phyloP scores from a whole-genome alignment of 768 basidiomycete species.

The Leccinum longicurvipes region DNA sequence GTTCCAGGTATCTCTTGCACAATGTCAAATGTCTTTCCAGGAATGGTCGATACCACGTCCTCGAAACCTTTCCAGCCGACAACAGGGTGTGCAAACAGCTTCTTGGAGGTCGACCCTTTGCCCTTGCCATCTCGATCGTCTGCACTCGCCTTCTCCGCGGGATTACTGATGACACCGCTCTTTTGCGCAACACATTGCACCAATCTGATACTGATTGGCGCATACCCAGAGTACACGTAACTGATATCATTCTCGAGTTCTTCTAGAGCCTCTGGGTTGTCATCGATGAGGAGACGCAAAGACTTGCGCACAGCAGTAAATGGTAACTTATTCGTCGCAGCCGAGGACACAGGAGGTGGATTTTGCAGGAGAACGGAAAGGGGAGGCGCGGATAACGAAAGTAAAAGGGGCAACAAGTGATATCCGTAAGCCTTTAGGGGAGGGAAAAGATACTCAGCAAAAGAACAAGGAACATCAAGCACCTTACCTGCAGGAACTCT shows the following conservation, averaged over 20 bases:
- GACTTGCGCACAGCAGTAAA: conserved; percentile 75
- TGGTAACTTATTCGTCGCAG: conserved; percentile 58
- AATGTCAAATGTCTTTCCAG: conserved; percentile 85
- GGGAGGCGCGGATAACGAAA: conserved; percentile 62
- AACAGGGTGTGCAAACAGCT: conserved; percentile 85
- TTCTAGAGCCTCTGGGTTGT: conserved; percentile 68
- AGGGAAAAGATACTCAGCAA: conserved; percentile 19
- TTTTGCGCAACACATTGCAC: conserved; percentile 94
- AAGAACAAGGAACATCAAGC: not conserved
- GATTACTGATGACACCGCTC: conserved; percentile 82
- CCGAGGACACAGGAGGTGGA: conserved; percentile 55
- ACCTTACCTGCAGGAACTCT: conserved; percentile 77
- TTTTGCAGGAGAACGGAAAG: conserved; percentile 65
- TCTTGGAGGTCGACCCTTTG: conserved; percentile 39
- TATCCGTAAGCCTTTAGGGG: conserved; percentile 67
- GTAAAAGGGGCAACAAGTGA: conserved; percentile 62
- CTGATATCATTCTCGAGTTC: conserved; percentile 92
- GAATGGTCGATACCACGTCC: conserved; percentile 76
- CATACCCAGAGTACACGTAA: conserved; percentile 96
- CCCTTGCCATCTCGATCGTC: conserved; percentile 39
- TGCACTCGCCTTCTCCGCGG: conserved; percentile 49
- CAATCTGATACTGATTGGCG: conserved; percentile 86
- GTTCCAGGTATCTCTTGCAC: conserved; percentile 41
- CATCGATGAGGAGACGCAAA: conserved; percentile 89
- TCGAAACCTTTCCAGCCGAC: conserved; percentile 98